Evolutionary conservation across 495 filamentous ascomycete genomes (phyloP), one percentile per base, ranked within the genome.

Genomic region (Lasiosphaeriaceae sp.): DNA sequence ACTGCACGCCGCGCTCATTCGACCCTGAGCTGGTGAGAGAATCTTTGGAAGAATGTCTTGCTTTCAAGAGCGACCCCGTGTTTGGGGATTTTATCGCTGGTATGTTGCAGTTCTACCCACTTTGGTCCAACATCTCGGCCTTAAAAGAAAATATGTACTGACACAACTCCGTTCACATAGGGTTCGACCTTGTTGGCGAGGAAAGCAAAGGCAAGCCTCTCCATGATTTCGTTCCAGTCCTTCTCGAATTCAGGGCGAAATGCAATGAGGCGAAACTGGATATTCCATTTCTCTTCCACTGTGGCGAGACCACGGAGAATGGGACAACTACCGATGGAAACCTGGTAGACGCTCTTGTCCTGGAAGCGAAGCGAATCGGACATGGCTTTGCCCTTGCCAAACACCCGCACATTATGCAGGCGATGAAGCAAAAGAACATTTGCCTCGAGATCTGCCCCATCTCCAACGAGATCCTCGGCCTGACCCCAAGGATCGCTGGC

Each of bases 241-340:
- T 97, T n/a, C 86, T 92, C 50, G 86, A 86, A 76, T 97, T 98
- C 75, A 83, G 82, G 47, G 83, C 86, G 55, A 74, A 78, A 22
- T 97, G 93, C 61, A 73, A 74, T 7, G 77, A 81, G 51, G 80
- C 84, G 58, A 78, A 76, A 2, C 74, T 95, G 2, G 85, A 96
- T 5, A 89, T 97, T n/a, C 94, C 94, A 0, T 95, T 96, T 71
- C 84, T 94, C 61, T 94, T 98, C 71, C 94, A 98, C 65, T 95
- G 92, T 47, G 94, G 92, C 26, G 92, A 97, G 72, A 90, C 86
- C 20, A 81, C 94, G 0, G 88, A 91, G 24, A 83, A 89, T 53
- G 90, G 88, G 12, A 81, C 81, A 52, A 76, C 79, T n/a, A 83
- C 86, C 4, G 92, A 96, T 61, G 82, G 87, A 31, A 96, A 97